A percentile compares a stretch with the other conserved stretches of the same genome.
phyloP scores from a whole-genome alignment of 108 stramenopile species.

The Pelagomonas calceolata region DNA sequence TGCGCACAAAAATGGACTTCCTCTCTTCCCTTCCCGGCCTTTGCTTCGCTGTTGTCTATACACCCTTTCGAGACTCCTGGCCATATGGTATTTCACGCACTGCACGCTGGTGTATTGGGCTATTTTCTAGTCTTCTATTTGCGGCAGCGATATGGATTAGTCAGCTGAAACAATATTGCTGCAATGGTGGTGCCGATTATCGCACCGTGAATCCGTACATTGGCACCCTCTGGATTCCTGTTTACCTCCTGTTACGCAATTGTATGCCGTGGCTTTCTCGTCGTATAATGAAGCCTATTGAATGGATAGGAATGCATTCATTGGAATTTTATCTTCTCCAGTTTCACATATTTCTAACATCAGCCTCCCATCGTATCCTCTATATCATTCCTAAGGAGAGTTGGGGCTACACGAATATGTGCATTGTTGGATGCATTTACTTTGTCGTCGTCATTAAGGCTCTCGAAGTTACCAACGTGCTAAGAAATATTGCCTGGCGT shows the following conservation, averaged over 20 bases:
- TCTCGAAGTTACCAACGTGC: background rate
- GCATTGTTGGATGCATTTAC: slow-evolving; percentile 8
- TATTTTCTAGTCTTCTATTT: background rate
- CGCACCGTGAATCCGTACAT: slow-evolving; percentile 3
- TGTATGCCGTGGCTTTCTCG: slow-evolving; percentile 25
- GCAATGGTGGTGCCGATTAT: background rate
- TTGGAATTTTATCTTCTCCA: slow-evolving; percentile 52
- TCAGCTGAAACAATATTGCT: background rate
- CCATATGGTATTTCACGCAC: slow-evolving; percentile 18
- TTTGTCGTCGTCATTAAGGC: background rate
- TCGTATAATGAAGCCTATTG: slow-evolving; percentile 30
- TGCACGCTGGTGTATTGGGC: background rate
- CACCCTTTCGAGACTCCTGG: slow-evolving; percentile 33
- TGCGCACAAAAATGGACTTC: slow-evolving; percentile 42
- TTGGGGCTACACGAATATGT: slow-evolving; percentile 6
- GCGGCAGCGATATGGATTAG: background rate
- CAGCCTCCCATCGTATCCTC: slow-evolving; percentile 43
- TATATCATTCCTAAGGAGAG: slow-evolving; percentile 25
- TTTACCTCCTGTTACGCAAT: slow-evolving; percentile 48
- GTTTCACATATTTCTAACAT: slow-evolving; percentile 49
- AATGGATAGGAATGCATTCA: slow-evolving; percentile 44
- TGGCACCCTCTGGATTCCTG: slow-evolving; percentile 32
- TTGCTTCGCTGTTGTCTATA: slow-evolving; percentile 36
- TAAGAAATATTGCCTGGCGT: background rate
- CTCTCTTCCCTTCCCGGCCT: slow-evolving; percentile 31